Base-by-base conservation (phyloP, 2,329 filamentous ascomycete genomes). In the Fusarium pininemorale region DNA sequence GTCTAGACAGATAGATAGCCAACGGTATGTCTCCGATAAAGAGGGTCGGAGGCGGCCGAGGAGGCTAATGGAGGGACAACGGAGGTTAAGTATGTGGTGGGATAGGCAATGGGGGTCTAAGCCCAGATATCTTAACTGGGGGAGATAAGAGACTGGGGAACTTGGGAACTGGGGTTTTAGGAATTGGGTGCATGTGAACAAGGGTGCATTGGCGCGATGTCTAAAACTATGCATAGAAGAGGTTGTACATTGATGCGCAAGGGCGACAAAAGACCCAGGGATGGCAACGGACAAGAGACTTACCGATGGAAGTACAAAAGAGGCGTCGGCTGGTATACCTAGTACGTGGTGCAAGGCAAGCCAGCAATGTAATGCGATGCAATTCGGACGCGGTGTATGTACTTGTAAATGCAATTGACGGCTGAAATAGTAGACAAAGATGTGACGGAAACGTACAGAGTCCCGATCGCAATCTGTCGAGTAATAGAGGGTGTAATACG, bases 401-500 rank as follows among this genome's bases (percentile, higher is more conserved):
- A 54, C 47, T 62, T 47, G 50, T 35, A 64, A 48, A 66, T 70
- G 58, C 42, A 50, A 55, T 45, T 65, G 61, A 63, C 42, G 53
- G 35, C 42, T 67, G 48, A 39, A 57, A 55, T 24, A 37, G 24
- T 30, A 6, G 32, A n/a, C 48, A 24, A 63, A 62, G 63, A 65
- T 35, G 58, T 59, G 53, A 70, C 72, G 74, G 70, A 63, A 66
- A 54, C 24, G 64, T 62, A 77, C 69, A 76, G 54, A 26, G 72
- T 51, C 50, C 30, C 39, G 48, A 77, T 66, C 55, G 69, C 37
- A 70, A 41, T 50, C 44, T 57, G 48, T 47, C 57, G 69, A 48
- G 41, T 41, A 28, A 56, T 38, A 59, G 58, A 66, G 62, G 69
- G 69, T 71, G 75, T 65, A 68, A 77, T 77, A 76, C 73, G 67